Evolutionary conservation across 345 rosid genomes (phyloP), one percentile per base, ranked within the genome.

Genomic region (Streptanthus diversifolius): DNA sequence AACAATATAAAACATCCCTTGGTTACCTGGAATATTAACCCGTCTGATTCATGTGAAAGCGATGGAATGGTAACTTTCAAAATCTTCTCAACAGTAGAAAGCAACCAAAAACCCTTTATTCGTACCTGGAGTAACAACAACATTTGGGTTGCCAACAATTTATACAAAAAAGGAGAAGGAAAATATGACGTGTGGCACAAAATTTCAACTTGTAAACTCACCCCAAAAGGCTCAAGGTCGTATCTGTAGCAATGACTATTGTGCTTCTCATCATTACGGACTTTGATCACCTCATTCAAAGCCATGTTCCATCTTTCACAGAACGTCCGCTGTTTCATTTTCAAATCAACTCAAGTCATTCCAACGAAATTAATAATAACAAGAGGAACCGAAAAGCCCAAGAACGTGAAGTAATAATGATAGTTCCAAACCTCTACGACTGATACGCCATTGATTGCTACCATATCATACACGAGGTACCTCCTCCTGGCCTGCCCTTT

Each of bases 41-140:
- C 99, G 82, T 95, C 99, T 18, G 99, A 88, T 71, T 91, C 98
- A 84, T 95, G 99, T 15, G 99, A 87, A 65, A 95, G 96, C 76
- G 54, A 81, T 1, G 98, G 95, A 69, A 90, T 95, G 67, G 86
- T 85, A 58, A 57, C 85, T 77, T 84, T 92, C 70, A 95, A 76
- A 60, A 95, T 68, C 85, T 87, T 95, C 70, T 79, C 84, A 49
- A 91, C 97, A n/a, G 93, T 77, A 62, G 97, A 88, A 32, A 95
- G 93, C 83, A 87, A 52, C 92, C 92, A 95, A 82, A 95, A 95
- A 64, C 85, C 92, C 80, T 95, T 95, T 67, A 85, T 84, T 62
- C 99, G 87, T 51, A 95, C 99, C 99, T 95, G 84, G 84, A 17
- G 7, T 40, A 58, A 37, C 80, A 76, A 21, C 18, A 55, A 53